Conservation (phyloP, 179 eudicot genomes). For the Nepenthes alata region DNA sequence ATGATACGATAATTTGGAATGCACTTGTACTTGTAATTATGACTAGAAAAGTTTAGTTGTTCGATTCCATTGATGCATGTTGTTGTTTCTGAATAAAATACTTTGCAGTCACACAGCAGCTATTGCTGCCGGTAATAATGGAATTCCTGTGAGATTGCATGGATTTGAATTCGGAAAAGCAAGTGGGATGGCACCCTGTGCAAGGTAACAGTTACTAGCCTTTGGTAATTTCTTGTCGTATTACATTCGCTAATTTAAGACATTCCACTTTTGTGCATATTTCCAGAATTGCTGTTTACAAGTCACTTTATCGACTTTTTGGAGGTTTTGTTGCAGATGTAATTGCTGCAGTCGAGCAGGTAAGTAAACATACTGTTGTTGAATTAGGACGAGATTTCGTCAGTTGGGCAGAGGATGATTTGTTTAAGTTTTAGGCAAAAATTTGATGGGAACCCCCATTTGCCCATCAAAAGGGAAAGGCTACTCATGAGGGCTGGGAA, state of each 20-base stretch:
- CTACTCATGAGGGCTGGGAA: neutral
- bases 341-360: slow-evolving; percentile 86
- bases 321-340: slow-evolving; percentile 95
- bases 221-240: neutral
- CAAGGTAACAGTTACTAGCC: slow-evolving; percentile 33
- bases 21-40: no score
- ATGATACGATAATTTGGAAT: no score
- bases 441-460: neutral
- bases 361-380: slow-evolving; percentile 7
- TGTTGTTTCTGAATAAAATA: neutral
- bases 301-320: slow-evolving; percentile 84
- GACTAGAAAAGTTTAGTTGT: no score
- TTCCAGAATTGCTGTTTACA: slow-evolving; percentile 80
- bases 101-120: slow-evolving; percentile 78
- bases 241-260: neutral
- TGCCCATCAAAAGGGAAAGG: neutral
- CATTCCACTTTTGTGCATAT: neutral
- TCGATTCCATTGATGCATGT: neutral
- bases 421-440: neutral
- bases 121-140: slow-evolving; percentile 94
- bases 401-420: no score
- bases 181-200: slow-evolving; percentile 99
- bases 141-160: slow-evolving; percentile 74
- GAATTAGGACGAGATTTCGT: neutral
- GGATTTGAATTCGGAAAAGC: slow-evolving; percentile 85